Evolutionary conservation across 345 rosid genomes (phyloP).

Genomic region (Melaleuca alternifolia): DNA sequence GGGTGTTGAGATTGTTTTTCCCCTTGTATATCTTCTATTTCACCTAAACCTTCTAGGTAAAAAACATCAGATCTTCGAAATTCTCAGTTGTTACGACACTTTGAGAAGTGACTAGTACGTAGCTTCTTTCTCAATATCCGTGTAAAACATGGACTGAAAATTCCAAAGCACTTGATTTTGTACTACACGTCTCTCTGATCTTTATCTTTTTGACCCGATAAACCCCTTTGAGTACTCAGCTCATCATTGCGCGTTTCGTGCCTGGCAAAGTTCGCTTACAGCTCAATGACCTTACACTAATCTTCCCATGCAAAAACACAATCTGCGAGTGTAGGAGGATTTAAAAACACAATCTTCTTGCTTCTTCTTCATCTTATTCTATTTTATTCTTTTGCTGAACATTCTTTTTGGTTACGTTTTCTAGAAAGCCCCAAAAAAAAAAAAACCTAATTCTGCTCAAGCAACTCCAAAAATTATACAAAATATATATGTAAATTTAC

Average conservation of each 20-base stretch:
- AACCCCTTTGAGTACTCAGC: not conserved
- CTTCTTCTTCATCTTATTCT: too few relatives aligned
- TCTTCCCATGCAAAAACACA: not conserved
- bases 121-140: not conserved
- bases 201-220: not conserved
- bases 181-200: not conserved
- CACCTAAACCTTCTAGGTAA: not conserved
- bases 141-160: not conserved
- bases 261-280: not conserved
- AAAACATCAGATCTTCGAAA: not conserved
- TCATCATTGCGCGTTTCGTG: not conserved
- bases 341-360: too few relatives aligned
- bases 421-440: too few relatives aligned
- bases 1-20: not conserved
- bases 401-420: too few relatives aligned
- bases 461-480: too few relatives aligned
- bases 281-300: not conserved
- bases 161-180: not conserved
- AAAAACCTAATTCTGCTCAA: too few relatives aligned
- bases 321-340: too few relatives aligned
- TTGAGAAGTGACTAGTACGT: not conserved
- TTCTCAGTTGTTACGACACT: not conserved
- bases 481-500: too few relatives aligned
- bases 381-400: too few relatives aligned
- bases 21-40: not conserved